Base-by-base conservation (phyloP, 495 filamentous ascomycete genomes). In the Aspergillus heteromorphus region DNA sequence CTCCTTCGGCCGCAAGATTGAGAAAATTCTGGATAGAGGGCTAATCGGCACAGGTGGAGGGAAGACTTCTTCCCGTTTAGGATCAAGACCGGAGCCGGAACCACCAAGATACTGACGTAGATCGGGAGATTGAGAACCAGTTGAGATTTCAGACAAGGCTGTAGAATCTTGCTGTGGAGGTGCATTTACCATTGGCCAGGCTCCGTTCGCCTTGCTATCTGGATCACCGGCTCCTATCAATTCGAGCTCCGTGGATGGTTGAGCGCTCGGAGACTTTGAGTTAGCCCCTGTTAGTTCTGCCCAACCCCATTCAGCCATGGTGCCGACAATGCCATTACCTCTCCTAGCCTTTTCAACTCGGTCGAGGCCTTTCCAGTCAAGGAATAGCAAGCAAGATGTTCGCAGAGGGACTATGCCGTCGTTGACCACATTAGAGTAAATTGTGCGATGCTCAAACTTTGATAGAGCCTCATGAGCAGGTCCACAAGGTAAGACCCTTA, bases 401-500 rank as follows among this genome's bases (percentile, higher is more conserved):
- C 95, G 82, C 34, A 97, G 67, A 2, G 93, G 93, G 6, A 98
- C 93, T 64, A 98, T 97, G 2, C 93, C 93, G 71, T 98, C 93
- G 70, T 98, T 98, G 40, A 98, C 95, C 23, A 97, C 91, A 63
- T 98, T 98, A 1, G 92, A 95, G 65, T 98, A 98, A 1, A 97
- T 78, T 0, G 93, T 98, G 16, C 95, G 79, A 64, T 93, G 95
- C 42, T 89, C 79, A 62, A 97, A 98, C 67, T 86, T 89, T 61
- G 85, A 82, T 48, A 98, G 73, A 0, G 88, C 91, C 36, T 83
- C 81, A 70, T 97, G 92, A 6, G 93, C 93, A 23, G 95, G 93
- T 17, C 93, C 93, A 20, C 90, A 92, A 0, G 93, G 93, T 14
- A 98, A 70, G 56, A 97, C 95, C 19, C 93, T 83, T 17, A 98